Percentiles rank a stretch among this genome's conserved stretches.
Evolutionary conservation across 1,284 basidiomycete species (phyloP).

Genomic region (Fomitopsis betulina): DNA sequence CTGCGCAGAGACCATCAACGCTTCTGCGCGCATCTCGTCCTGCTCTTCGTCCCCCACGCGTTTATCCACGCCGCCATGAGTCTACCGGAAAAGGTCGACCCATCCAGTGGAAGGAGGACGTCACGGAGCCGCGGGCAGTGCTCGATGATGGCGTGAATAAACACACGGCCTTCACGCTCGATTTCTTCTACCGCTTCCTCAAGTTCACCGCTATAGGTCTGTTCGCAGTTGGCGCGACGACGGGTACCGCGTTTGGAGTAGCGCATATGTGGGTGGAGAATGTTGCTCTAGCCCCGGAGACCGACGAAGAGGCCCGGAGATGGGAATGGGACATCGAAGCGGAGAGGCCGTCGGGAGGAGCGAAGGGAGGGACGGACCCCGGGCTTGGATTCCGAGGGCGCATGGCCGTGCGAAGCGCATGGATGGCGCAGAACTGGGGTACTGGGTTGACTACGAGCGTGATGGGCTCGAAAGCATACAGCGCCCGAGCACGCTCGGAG

Average conservation of each 20-base stretch:
- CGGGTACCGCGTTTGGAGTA: constrained; percentile 48
- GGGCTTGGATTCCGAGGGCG: constrained; percentile 62
- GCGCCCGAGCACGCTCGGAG: constrained; percentile 30
- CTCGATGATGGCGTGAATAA: constrained; percentile 32
- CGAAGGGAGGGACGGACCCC: constrained; percentile 68
- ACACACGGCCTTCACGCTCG: constrained; percentile 32
- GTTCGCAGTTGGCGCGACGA: constrained; percentile 35
- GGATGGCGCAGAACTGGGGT: constrained; percentile 75
- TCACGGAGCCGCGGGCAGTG: constrained; percentile 8
- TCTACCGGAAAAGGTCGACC: constrained; percentile 9
- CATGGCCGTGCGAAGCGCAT: constrained; percentile 68
- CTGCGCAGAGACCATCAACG: constrained; percentile 16
- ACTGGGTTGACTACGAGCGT: constrained; percentile 41
- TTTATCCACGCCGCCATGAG: constrained; percentile 9
- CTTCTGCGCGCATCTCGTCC: constrained; percentile 8
- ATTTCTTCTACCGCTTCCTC: constrained; percentile 35
- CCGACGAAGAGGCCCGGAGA: constrained; percentile 45
- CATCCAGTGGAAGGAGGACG: constrained; percentile 9
- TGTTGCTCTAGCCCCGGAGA: constrained; percentile 47
- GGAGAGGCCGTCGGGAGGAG: constrained; percentile 72
- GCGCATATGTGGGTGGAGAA: constrained; percentile 72
- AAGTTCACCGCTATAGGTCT: constrained; percentile 36
- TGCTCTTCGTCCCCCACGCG: constrained; percentile 1
- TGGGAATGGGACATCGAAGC: constrained; percentile 77
- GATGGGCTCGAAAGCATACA: constrained; percentile 34